Evolutionary conservation across 2,329 filamentous ascomycete species (phyloP).

Genomic region (Alternaria sp.): DNA sequence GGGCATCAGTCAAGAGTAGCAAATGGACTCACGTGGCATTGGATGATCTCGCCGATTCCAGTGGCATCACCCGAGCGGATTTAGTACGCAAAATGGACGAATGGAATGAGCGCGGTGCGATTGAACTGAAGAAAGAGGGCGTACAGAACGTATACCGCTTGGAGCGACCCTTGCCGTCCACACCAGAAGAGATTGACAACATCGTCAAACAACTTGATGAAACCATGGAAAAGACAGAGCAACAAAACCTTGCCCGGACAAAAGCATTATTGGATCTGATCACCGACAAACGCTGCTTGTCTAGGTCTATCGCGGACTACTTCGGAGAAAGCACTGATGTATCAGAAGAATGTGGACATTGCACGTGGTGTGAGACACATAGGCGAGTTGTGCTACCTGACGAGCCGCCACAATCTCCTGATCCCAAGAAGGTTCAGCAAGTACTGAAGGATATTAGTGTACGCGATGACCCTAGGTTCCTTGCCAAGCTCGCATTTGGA

Average conservation of each 20-base stretch:
- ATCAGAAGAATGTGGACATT: slow-evolving; percentile 63
- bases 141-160: slow-evolving; percentile 66
- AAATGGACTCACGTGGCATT: slow-evolving; percentile 62
- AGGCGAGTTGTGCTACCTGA: slow-evolving; percentile 49
- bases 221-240: slow-evolving; percentile 62
- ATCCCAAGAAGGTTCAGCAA: slow-evolving; percentile 52
- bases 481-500: slow-evolving; percentile 69
- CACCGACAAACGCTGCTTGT: slow-evolving; percentile 63
- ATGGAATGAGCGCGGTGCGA: slow-evolving; percentile 59
- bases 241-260: slow-evolving; percentile 62
- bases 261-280: slow-evolving; percentile 63
- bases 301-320: slow-evolving; percentile 62
- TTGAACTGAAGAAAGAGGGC: slow-evolving; percentile 63
- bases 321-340: slow-evolving; percentile 64
- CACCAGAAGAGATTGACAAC: slow-evolving; percentile 52
- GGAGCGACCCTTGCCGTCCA: slow-evolving; percentile 57
- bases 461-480: slow-evolving; percentile 66
- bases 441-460: slow-evolving; percentile 58
- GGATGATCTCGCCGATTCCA: slow-evolving; percentile 46
- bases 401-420: slow-evolving; percentile 51
- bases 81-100: slow-evolving; percentile 65
- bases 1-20: slow-evolving; percentile 52
- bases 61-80: slow-evolving; percentile 55
- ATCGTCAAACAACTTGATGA: slow-evolving; percentile 60
- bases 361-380: slow-evolving; percentile 58